Evolutionary conservation across 768 basidiomycete species (phyloP).

Genomic region (Leccinum arenicola): DNA sequence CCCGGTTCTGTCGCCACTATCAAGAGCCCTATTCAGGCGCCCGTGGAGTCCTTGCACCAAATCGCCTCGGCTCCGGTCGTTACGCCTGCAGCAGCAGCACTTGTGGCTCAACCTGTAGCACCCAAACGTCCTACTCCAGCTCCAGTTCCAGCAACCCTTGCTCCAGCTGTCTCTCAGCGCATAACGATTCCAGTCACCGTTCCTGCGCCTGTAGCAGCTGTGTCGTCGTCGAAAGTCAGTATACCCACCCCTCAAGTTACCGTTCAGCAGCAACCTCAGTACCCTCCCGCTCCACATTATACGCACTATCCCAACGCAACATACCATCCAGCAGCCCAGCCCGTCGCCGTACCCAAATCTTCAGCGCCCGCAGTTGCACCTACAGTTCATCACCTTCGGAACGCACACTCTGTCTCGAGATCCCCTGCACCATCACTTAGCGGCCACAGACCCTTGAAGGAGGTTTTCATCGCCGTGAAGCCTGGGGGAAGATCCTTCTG

Average conservation of each 20-base stretch:
- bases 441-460: conserved; percentile 47
- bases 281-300: conserved; percentile 34
- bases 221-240: conserved; percentile 16
- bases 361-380: conserved; percentile 9
- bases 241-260: conserved; percentile 33
- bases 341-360: conserved; percentile 18
- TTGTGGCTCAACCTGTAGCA: conserved; percentile 19
- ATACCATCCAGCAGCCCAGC: conserved; percentile 38
- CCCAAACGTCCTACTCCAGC: conserved; percentile 25
- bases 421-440: conserved; percentile 30
- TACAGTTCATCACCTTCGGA: conserved; percentile 16
- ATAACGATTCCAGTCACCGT: conserved; percentile 20
- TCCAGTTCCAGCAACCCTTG: conserved; percentile 23
- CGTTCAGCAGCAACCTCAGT: conserved; percentile 33
- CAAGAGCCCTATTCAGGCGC: conserved; percentile 23
- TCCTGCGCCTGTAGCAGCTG: conserved; percentile 9
- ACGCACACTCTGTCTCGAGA: conserved; percentile 31
- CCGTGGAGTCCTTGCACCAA: conserved; percentile 19
- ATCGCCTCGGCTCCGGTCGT: conserved; percentile 11
- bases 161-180: conserved; percentile 19
- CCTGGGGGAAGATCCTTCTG: conserved; percentile 57
- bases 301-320: conserved; percentile 57
- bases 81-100: conserved; percentile 12
- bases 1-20: conserved; percentile 16
- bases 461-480: conserved; percentile 51